phyloP scores from a whole-genome alignment of 495 filamentous ascomycete species.

The Corynascus novoguineensis region DNA sequence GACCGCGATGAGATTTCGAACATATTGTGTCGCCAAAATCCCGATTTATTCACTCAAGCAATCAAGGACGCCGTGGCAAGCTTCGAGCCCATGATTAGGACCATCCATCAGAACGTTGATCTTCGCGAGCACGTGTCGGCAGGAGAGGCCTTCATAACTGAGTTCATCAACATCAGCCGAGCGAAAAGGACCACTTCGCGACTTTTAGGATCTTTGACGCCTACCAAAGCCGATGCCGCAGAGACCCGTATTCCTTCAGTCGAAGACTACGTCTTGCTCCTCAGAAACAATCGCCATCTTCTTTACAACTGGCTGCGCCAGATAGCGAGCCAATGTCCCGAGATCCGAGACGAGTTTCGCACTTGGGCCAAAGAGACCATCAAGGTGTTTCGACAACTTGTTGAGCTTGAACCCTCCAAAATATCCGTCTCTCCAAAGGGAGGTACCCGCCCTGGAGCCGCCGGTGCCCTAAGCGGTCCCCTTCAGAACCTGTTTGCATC shows the following conservation, averaged over 20 bases:
- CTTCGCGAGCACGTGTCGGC: constrained; percentile 54
- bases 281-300: constrained; percentile 49
- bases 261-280: constrained; percentile 55
- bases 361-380: constrained; percentile 32
- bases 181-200: constrained; percentile 21
- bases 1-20: constrained; percentile 57
- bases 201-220: neutral
- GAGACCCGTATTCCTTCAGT: constrained; percentile 42
- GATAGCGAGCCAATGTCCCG: constrained; percentile 54
- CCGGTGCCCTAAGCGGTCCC: constrained; percentile 40
- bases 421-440: neutral
- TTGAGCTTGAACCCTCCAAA: neutral
- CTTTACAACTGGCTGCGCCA: constrained; percentile 59
- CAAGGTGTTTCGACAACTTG: constrained; percentile 25
- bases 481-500: constrained; percentile 43
- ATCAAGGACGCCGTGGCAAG: constrained; percentile 51
- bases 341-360: constrained; percentile 48
- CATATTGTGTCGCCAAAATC: constrained; percentile 50
- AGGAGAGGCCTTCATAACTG: constrained; percentile 52
- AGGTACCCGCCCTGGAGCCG: constrained; percentile 19
- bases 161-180: constrained; percentile 50
- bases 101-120: constrained; percentile 58
- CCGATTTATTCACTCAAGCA: constrained; percentile 55
- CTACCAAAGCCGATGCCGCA: constrained; percentile 12
- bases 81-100: constrained; percentile 62